Conservation (phyloP, 495 filamentous ascomycete species). For the Haplographium delicatum region DNA sequence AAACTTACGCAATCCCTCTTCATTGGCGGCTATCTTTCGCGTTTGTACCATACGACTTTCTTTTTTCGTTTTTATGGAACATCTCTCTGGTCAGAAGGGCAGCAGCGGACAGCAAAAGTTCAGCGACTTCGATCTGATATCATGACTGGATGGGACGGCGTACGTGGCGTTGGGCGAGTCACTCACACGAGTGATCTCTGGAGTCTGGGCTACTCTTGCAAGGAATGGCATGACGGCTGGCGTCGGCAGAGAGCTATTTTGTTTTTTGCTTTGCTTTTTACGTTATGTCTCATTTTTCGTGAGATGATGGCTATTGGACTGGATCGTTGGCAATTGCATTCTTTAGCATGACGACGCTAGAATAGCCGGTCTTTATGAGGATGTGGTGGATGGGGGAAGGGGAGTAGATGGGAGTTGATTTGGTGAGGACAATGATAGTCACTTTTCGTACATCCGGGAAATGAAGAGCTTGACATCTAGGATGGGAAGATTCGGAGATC, state of each 20-base stretch:
- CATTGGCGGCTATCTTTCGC: constrained; percentile 9
- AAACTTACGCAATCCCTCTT: constrained; percentile 8
- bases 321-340: constrained; percentile 4
- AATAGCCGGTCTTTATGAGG: constrained; percentile 7
- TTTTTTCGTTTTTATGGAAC: constrained; percentile 16
- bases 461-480: constrained; percentile 12
- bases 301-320: constrained; percentile 14
- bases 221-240: constrained; percentile 23
- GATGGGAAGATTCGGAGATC: background rate
- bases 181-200: constrained; percentile 21
- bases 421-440: constrained; percentile 13
- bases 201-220: constrained; percentile 22
- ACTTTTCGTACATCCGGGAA: constrained; percentile 13
- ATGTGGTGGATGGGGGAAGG: constrained; percentile 13
- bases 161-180: constrained; percentile 13
- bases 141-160: constrained; percentile 24
- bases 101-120: constrained; percentile 26
- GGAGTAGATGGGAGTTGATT: constrained; percentile 13
- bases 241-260: constrained; percentile 21
- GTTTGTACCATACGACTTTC: constrained; percentile 29
- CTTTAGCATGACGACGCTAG: constrained; percentile 12
- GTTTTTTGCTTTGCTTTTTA: constrained; percentile 8
- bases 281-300: constrained; percentile 11
- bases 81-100: constrained; percentile 21
- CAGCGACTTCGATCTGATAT: constrained; percentile 25